Percentiles rank a stretch among this genome's conserved stretches.
phyloP scores from a whole-genome alignment of 202 grass and related monocot species.

The Zizania palustris region DNA sequence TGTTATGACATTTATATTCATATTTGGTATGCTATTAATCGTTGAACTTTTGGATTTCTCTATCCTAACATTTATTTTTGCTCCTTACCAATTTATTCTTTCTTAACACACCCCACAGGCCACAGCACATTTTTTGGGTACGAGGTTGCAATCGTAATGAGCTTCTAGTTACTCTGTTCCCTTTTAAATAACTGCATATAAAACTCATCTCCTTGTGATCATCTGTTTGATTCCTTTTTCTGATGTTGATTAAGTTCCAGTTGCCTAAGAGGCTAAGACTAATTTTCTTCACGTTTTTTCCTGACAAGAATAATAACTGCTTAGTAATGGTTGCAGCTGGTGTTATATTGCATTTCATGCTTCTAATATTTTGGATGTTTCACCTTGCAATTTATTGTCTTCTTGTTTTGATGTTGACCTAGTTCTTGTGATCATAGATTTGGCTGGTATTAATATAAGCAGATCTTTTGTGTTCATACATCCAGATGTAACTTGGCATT shows the following conservation, averaged over 20 bases:
- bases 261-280: background rate
- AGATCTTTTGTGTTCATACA: background rate
- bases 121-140: background rate
- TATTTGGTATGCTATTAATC: background rate
- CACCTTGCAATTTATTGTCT: background rate
- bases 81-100: background rate
- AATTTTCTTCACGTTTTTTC: background rate
- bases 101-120: no score
- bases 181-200: background rate
- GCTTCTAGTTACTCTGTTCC: background rate
- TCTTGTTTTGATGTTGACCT: background rate
- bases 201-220: background rate
- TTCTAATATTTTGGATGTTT: background rate
- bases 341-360: background rate
- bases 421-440: constrained; percentile 2
- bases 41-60: background rate
- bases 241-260: background rate
- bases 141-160: background rate
- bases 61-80: background rate
- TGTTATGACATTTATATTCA: background rate
- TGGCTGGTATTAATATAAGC: constrained; percentile 28
- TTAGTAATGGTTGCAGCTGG: background rate
- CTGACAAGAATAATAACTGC: background rate
- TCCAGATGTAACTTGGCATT: background rate
- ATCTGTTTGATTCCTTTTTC: background rate